Evolutionary conservation across 805 yeast genomes (phyloP), one percentile per base, ranked within the genome.

Genomic region (Dipodascus geniculatus): DNA sequence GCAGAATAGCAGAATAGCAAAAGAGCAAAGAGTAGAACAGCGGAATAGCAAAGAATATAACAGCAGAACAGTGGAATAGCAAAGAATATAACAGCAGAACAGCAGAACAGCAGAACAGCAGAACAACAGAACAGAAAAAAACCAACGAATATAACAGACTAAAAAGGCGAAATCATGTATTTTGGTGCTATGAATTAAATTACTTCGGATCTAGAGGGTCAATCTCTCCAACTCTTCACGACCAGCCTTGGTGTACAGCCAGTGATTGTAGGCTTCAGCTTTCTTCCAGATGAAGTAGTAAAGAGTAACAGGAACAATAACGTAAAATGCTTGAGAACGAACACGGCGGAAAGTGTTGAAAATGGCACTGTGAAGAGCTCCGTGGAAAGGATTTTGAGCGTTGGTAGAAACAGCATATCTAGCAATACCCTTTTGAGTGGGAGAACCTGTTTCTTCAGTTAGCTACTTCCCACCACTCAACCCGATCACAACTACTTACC

Each of bases 161-260:
- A 11, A 28, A 6, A 28, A 6, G 11, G 6, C 33, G 6, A 6
- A 6, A 28, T 28, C 33, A 28, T 6, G 33, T 28, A 28, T 28
- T 28, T 28, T 28, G 6, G 33, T 6, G 33, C 11, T 28, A 28
- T 28, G 11, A 28, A 28, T 28, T 28, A 28, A 6, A 11, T 6
- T 6, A 6, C 4, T 38, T 14, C 19, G 4, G 8, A 11, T 38
- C 44, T 38, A 38, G 14, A 16, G 14, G 8, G 44, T 6, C 44
- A 38, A 9, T 38, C 44, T 14, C 19, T 79, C 91, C 68, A 91
- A 80, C 69, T 91, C 96, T 77, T 85, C 91, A 77, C 90, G 87
- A 71, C 99, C 99, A 60, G 87, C 98, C 79, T 91, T 91, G 73
- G 97, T 89, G 80, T 91, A 91, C 71, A 91, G 79, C 81, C 76